phyloP scores from a whole-genome alignment of 805 yeast genomes.

The Clavispora asparagi region DNA sequence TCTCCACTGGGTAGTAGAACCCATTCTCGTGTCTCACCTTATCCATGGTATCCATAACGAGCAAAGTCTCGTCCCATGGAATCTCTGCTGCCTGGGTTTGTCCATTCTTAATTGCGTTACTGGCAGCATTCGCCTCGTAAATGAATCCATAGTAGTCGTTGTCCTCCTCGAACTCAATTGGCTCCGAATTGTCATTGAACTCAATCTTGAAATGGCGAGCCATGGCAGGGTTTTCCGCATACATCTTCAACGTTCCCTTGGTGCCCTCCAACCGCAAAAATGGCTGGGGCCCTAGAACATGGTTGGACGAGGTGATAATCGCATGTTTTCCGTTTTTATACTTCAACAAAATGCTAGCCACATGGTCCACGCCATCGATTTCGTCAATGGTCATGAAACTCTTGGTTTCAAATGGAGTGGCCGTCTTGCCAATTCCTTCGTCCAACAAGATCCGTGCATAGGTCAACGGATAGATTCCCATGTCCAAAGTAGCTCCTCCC shows the following conservation, averaged over 20 bases:
- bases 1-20: constrained; percentile 40
- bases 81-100: constrained; percentile 28
- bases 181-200: constrained; percentile 21
- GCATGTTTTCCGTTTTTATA: constrained; percentile 40
- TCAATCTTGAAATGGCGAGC: constrained; percentile 27
- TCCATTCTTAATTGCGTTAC: constrained; percentile 38
- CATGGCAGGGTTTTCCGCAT: constrained; percentile 29
- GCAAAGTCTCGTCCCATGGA: constrained; percentile 43
- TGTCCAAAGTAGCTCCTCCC: constrained; percentile 54
- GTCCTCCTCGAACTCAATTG: constrained; percentile 26
- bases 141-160: constrained; percentile 45
- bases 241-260: constrained; percentile 27
- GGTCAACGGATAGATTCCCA: constrained; percentile 49
- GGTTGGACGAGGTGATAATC: constrained; percentile 27
- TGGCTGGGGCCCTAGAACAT: constrained; percentile 22
- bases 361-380: constrained; percentile 38
- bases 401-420: constrained; percentile 20
- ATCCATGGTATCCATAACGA: constrained; percentile 48
- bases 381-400: constrained; percentile 31
- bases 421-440: constrained; percentile 24
- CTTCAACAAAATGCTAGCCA: constrained; percentile 31
- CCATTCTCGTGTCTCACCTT: constrained; percentile 38
- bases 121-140: constrained; percentile 53
- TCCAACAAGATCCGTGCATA: constrained; percentile 39
- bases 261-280: constrained; percentile 32